These are phyloP conservation scores for Rhizopus stolonifer DNA, from an alignment of 371 early-diverging fungal genomes.

Conservation along the genomic window DNA sequence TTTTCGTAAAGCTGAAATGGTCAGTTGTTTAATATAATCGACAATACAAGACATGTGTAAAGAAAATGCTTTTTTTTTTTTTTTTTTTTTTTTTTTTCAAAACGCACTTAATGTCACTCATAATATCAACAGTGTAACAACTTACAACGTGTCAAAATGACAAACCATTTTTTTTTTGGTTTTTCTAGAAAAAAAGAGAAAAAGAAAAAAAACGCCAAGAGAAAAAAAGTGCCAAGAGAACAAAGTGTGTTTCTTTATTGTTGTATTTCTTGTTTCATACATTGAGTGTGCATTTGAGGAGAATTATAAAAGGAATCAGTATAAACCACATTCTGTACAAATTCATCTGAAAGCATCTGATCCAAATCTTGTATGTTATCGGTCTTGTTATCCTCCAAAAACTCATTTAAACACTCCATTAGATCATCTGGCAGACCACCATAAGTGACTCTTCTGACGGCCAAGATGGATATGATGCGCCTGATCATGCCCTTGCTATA, in stretches of 20 bases:
- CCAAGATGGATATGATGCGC: constrained; percentile 39
- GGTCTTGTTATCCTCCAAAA: constrained; percentile 32
- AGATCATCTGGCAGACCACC: constrained; percentile 45
- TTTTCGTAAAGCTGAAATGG: constrained; percentile 52
- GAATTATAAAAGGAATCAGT: constrained; percentile 38
- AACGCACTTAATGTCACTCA: too few species aligned
- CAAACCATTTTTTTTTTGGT: too few species aligned
- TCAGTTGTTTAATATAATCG: constrained; percentile 19
- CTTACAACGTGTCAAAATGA: too few species aligned
- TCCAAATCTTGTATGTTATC: constrained; percentile 9
- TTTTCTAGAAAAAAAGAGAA: too few species aligned
- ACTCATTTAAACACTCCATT: constrained; percentile 40
- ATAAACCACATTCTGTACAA: constrained; percentile 7
- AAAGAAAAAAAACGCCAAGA: too few species aligned
- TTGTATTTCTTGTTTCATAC: constrained; percentile 14
- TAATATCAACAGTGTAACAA: too few species aligned
- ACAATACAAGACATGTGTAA: neutral
- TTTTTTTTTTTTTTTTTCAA: too few species aligned
- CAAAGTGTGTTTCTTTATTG: neutral
- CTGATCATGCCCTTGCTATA: constrained; percentile 38
- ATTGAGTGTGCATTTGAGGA: constrained; percentile 23
- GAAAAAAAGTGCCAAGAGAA: too few species aligned
- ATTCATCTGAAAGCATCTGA: constrained; percentile 19
- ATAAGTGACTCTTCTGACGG: constrained; percentile 31
- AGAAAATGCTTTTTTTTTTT: too few species aligned